Evolutionary conservation across 768 basidiomycete species (phyloP).

Genomic region (Vararia minispora): DNA sequence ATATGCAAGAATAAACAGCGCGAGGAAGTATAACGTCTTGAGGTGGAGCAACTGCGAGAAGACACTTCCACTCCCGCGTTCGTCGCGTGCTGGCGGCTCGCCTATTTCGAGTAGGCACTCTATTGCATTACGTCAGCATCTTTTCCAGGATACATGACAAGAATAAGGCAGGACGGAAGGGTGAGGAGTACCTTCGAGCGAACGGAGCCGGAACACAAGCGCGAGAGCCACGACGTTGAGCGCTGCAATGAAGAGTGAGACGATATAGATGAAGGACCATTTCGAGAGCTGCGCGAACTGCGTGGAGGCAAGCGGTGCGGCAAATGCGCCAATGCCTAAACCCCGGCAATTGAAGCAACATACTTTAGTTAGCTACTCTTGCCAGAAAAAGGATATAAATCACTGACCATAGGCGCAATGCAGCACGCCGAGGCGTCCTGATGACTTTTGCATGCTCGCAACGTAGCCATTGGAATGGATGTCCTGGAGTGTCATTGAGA

Average conservation of each 20-base stretch:
- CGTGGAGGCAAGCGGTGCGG: slow-evolving; percentile 42
- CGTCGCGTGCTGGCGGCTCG: slow-evolving; percentile 4
- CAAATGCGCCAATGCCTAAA: slow-evolving; percentile 35
- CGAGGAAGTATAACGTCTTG: slow-evolving; percentile 32
- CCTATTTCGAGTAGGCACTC: slow-evolving; percentile 16
- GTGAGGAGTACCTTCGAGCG: slow-evolving; percentile 18
- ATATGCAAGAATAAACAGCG: slow-evolving; percentile 33
- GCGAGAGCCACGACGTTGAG: slow-evolving; percentile 16
- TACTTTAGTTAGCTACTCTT: too few relatives aligned
- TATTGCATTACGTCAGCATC: too few relatives aligned
- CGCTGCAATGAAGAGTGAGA: slow-evolving; percentile 11
- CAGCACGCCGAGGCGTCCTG: background rate
- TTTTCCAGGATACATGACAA: too few relatives aligned
- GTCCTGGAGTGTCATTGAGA: slow-evolving; percentile 14
- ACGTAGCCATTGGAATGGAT: slow-evolving; percentile 4
- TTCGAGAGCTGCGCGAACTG: slow-evolving; percentile 29
- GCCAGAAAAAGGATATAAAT: too few relatives aligned
- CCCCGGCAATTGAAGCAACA: too few relatives aligned
- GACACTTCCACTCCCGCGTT: background rate
- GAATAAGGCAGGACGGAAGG: background rate
- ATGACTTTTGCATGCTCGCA: background rate
- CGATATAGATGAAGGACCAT: slow-evolving; percentile 22
- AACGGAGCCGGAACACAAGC: slow-evolving; percentile 20
- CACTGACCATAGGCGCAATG: background rate
- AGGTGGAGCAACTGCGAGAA: slow-evolving; percentile 14